These are phyloP conservation scores for Penicillium macrosclerotiorum DNA, from an alignment of 495 filamentous ascomycete species.

Conservation along the genomic window DNA sequence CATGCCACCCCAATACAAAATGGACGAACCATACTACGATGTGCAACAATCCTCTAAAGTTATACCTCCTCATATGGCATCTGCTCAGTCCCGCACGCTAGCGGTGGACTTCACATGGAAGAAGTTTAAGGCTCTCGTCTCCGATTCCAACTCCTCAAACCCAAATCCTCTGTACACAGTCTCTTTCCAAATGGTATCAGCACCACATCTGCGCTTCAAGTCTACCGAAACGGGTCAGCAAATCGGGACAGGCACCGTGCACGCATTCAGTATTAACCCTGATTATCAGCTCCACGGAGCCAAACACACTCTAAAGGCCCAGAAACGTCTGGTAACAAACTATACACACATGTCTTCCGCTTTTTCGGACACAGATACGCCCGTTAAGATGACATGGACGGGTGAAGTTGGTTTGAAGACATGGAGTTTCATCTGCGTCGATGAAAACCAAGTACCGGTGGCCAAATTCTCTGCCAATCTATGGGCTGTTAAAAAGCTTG, in stretches of 20 bases:
- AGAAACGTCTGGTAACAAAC: slow-evolving; percentile 15
- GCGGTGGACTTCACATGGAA: slow-evolving; percentile 1
- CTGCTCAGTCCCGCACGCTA: not conserved
- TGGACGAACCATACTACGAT: not conserved
- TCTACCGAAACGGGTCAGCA: not conserved
- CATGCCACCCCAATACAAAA: not conserved
- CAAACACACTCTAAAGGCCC: slow-evolving; percentile 16
- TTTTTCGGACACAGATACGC: slow-evolving; percentile 13
- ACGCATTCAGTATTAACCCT: slow-evolving; percentile 14
- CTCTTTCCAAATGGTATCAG: slow-evolving; percentile 11
- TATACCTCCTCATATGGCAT: not conserved
- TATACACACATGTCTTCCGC: slow-evolving; percentile 21
- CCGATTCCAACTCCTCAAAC: not conserved
- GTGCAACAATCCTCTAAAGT: not conserved
- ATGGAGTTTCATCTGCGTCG: slow-evolving; percentile 25
- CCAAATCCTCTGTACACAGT: slow-evolving; percentile 6
- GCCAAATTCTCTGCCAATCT: slow-evolving; percentile 18
- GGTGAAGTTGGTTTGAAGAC: slow-evolving; percentile 17
- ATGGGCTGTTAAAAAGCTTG: slow-evolving; percentile 23
- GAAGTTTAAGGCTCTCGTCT: slow-evolving; percentile 1
- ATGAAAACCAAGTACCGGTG: slow-evolving; percentile 17
- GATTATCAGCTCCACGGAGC: slow-evolving; percentile 16
- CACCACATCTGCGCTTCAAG: slow-evolving; percentile 10
- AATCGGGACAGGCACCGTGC: slow-evolving; percentile 16
- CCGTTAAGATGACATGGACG: slow-evolving; percentile 21